These are phyloP conservation scores for Aquanectria penicillioides DNA, from an alignment of 2,329 filamentous ascomycete genomes.

Conservation along the genomic window DNA sequence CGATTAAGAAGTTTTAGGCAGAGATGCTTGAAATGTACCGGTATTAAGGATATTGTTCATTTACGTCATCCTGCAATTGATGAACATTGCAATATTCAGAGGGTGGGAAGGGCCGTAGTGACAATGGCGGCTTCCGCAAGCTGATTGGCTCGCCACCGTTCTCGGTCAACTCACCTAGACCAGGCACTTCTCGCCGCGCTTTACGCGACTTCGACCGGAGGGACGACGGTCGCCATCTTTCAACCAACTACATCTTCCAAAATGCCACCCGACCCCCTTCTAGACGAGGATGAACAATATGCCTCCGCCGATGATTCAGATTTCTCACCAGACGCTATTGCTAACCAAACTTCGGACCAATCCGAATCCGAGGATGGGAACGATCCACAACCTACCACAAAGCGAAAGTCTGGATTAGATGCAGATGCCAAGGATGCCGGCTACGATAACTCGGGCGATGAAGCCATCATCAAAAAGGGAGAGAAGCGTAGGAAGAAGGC, in stretches of 20 bases:
- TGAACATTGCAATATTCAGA: too few species aligned
- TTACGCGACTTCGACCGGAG: conserved; percentile 4
- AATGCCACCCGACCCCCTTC: conserved; percentile 56
- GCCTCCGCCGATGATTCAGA: conserved; percentile 79
- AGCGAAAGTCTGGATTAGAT: conserved; percentile 34
- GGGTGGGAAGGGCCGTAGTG: too few species aligned
- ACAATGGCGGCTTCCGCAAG: neutral
- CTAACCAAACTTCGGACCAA: conserved; percentile 58
- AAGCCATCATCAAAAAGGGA: conserved; percentile 72
- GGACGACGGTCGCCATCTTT: too few species aligned
- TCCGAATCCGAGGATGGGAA: conserved; percentile 60
- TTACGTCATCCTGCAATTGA: too few species aligned
- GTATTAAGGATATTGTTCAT: too few species aligned
- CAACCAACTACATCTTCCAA: conserved; percentile 25
- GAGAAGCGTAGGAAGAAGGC: conserved; percentile 62
- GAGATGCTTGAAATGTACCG: too few species aligned
- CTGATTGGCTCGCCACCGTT: conserved; percentile 35
- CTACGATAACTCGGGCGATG: conserved; percentile 77
- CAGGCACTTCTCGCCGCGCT: conserved; percentile 8
- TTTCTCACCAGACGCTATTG: conserved; percentile 69
- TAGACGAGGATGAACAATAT: conserved; percentile 67
- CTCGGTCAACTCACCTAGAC: conserved; percentile 12
- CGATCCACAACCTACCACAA: conserved; percentile 39
- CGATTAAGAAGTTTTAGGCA: too few species aligned
- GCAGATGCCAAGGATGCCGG: conserved; percentile 55